Conservation (phyloP, 345 rosid species). For the Populus davidiana region DNA sequence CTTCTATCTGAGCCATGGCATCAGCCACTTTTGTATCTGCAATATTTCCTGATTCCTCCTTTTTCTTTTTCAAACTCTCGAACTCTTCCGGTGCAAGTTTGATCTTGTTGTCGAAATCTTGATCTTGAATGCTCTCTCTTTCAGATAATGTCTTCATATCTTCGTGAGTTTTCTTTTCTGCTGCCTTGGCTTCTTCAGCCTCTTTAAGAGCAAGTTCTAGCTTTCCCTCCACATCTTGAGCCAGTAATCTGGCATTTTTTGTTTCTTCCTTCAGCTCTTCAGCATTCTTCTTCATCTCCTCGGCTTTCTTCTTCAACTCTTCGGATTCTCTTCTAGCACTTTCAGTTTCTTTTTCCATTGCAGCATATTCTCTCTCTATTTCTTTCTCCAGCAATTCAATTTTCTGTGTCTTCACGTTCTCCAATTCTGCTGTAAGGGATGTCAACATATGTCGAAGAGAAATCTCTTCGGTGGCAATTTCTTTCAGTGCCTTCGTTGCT, state of each 20-base stretch:
- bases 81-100: slow-evolving; percentile 53
- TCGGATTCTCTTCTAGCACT: slow-evolving; percentile 41
- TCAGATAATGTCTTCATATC: slow-evolving; percentile 49
- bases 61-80: slow-evolving; percentile 48
- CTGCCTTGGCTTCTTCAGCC: slow-evolving; percentile 53
- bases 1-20: slow-evolving; percentile 44
- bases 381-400: slow-evolving; percentile 31
- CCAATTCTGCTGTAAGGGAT: slow-evolving; percentile 50
- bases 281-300: slow-evolving; percentile 37
- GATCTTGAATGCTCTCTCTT: slow-evolving; percentile 21
- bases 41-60: slow-evolving; percentile 40
- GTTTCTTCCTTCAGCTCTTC: slow-evolving; percentile 48
- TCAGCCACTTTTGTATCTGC: slow-evolving; percentile 50
- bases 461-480: slow-evolving; percentile 60
- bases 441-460: slow-evolving; percentile 43
- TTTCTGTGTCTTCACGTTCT: slow-evolving; percentile 44
- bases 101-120: slow-evolving; percentile 34
- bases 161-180: slow-evolving; percentile 48
- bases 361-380: slow-evolving; percentile 22
- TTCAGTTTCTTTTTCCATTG: slow-evolving; percentile 9
- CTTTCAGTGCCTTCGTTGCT: slow-evolving; percentile 61
- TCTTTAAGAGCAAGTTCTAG: slow-evolving; percentile 40
- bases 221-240: slow-evolving; percentile 46
- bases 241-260: slow-evolving; percentile 30
- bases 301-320: slow-evolving; percentile 50